Evolutionary conservation across 805 yeast species (phyloP), one percentile per base, ranked within the genome.

Genomic region (Starmerella gropengiesseri): DNA sequence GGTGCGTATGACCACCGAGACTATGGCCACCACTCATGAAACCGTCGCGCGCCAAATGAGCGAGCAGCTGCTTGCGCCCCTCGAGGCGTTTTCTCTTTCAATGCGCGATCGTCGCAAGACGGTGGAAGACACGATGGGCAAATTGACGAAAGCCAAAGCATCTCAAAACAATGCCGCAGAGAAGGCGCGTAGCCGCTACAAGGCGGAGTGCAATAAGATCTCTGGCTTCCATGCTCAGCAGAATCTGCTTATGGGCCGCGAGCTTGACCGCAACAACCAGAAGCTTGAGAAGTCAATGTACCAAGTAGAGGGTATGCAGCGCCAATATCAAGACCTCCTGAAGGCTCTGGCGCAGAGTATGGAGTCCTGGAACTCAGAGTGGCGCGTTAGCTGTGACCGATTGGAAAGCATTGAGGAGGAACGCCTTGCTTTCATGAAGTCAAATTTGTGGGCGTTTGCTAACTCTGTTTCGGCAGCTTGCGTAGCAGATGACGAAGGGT

Each of bases 371-470:
- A 70, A 73, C 43, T 62, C 73, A 23, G 86, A 83, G 51, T 84
- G 95, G 95, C 66, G 69, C 45, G 56, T 66, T 5, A 68, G 81
- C 0, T 71, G 83, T 34, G 74, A 70, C 49, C 71, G 71, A 48
- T 66, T 79, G 48, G 86, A 84, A 60, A 70, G 65, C 41, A 60
- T 81, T 36, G 95, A 84, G 56, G 73, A 75, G 37, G 85, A 81
- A 56, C 70, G 87, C 48, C 72, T 82, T 43, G 79, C 78, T 53
- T 71, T 77, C 48, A 56, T 81, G 44, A 79, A 82, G 54, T 66
- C 78, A 14, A 81, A 77, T 51, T 60, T 85, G 46, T 85, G 94
- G 81, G 81, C 77, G 32, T 83, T 69, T 55, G 76, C 89, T 36
- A 84, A 84, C 60, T 68, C 77, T 30, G 67, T 81, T 7, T 81